These are phyloP conservation scores for Lepidium didymum DNA, from an alignment of 345 rosid species.

Conservation along the genomic window DNA sequence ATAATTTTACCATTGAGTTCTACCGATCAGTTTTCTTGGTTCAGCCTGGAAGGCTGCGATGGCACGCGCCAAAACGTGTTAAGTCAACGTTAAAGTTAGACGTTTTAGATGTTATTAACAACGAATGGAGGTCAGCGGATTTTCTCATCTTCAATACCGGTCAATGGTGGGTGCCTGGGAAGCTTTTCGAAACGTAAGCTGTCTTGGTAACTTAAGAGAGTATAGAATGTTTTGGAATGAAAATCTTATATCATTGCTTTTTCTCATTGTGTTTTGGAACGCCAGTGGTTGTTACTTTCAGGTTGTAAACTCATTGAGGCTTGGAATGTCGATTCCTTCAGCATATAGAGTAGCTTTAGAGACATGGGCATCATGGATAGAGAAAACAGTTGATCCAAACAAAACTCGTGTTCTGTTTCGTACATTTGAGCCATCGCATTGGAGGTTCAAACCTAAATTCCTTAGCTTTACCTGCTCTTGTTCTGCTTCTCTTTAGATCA, in stretches of 20 bases:
- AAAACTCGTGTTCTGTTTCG: conserved; percentile 69
- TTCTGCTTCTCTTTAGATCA: background rate
- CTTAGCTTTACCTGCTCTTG: background rate
- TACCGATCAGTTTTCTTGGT: conserved; percentile 90
- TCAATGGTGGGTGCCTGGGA: conserved; percentile 99
- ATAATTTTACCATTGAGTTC: conserved; percentile 71
- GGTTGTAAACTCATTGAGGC: conserved; percentile 64
- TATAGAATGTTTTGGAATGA: background rate
- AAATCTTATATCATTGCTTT: background rate
- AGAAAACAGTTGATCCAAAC: conserved; percentile 41
- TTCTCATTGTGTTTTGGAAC: conserved; percentile 36
- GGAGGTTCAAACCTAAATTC: conserved; percentile 44
- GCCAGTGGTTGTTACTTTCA: conserved; percentile 83
- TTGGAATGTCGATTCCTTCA: conserved; percentile 76
- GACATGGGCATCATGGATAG: conserved; percentile 89
- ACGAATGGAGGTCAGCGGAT: conserved; percentile 68
- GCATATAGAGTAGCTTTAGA: conserved; percentile 66
- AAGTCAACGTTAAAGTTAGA: conserved; percentile 66
- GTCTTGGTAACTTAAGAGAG: background rate
- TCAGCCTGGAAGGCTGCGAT: conserved; percentile 59
- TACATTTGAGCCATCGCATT: conserved; percentile 84
- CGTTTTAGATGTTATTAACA: conserved; percentile 65
- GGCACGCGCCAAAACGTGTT: conserved; percentile 73
- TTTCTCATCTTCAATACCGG: conserved; percentile 80
- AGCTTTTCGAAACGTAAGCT: conserved; percentile 79